Evolutionary conservation across 176 grass and related monocot species (phyloP).

Genomic region (Sorghum bicolor): Sorghum_bicolor_NCBIv3 NC_012875.2:49211001-49211500

Average conservation of each 20-base stretch:
- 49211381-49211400: neutral
- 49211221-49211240: neutral
- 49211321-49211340: neutral
- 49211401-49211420: neutral
- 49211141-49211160: no score
- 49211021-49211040: no score
- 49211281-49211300: neutral
- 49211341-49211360: neutral
- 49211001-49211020: no score
- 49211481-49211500: neutral
- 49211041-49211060: no score
- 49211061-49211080: no score
- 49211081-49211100: no score
- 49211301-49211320: neutral
- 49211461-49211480: no score
- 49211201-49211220: neutral
- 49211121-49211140: no score
- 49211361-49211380: neutral
- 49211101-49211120: no score
- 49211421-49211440: neutral
- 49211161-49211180: no score
- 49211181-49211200: no score
- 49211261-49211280: neutral
- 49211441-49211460: neutral
- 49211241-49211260: neutral